Base-by-base conservation (phyloP, 495 filamentous ascomycete species). In the Annulohypoxylon nitens region DNA sequence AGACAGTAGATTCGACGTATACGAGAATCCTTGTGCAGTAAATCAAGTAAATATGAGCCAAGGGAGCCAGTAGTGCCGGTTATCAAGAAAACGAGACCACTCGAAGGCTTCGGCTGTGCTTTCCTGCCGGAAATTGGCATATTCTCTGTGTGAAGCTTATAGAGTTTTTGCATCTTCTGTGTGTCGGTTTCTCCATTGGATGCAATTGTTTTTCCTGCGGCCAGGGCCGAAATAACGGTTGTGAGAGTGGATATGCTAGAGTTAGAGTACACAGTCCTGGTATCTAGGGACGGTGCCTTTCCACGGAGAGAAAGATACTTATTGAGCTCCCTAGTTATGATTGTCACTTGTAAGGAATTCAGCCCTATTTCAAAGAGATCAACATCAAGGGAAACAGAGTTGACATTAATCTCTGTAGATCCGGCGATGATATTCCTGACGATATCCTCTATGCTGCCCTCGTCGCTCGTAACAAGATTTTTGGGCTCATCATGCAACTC, bases 1-100 rank as follows among this genome's bases (percentile, higher is more conserved):
- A 47, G 43, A 4, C 43, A 47, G n/a, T 47, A 47, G 43, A 47
- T 47, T 20, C 43, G 43, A 47, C 43, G n/a, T 47, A 47, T 12
- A 9, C 43, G n/a, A 2, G 43, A 2, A 47, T 18, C n/a, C 4
- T 47, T 47, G 5, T 47, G 43, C n/a, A 47, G 3, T 47, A n/a
- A 20, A 16, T 47, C 16, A 47, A 47, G 43, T 47, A 47, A 2
- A 47, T 47, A 47, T 14, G 43, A 47, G 43, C 43, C 43, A 47
- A 47, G n/a, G n/a, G 43, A 47, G 5, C 43, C 43, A 5, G 43
- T 47, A 47, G 43, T 18, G 0, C 43, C 43, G 16, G 43, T 47
- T 8, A 47, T 8, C 2, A 47, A 12, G 43, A 47, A 47, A 9
- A 47, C 43, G 0, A 18, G 43, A 20, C 43, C n/a, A 16, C 8